Conservation (phyloP, 352 stramenopile species). For the Phytophthora crassamura region DNA sequence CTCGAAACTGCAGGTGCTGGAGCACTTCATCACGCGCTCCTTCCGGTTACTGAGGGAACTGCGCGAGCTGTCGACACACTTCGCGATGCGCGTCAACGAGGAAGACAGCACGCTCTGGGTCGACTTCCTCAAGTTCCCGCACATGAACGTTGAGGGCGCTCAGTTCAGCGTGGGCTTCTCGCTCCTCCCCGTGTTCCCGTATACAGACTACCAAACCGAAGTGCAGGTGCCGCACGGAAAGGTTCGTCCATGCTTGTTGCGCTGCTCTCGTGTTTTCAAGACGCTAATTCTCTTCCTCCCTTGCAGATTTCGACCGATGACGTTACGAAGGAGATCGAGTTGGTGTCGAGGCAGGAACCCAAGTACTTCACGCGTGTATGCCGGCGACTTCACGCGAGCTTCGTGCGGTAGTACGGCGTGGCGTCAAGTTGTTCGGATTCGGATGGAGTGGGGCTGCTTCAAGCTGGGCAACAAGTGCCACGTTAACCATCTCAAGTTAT, state of each 20-base stretch:
- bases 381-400: constrained; percentile 50
- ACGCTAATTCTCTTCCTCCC: background rate
- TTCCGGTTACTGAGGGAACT: constrained; percentile 68
- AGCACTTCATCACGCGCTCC: constrained; percentile 56
- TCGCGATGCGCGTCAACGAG: constrained; percentile 52
- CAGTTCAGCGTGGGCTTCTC: constrained; percentile 68
- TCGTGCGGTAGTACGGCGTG: constrained; percentile 41
- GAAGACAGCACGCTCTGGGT: constrained; percentile 59
- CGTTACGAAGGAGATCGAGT: constrained; percentile 53
- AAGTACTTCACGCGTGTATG: constrained; percentile 71
- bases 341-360: constrained; percentile 44
- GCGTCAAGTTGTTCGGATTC: constrained; percentile 10
- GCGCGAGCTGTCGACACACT: constrained; percentile 61
- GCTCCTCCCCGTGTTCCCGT: constrained; percentile 59
- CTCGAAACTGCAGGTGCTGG: constrained; percentile 54
- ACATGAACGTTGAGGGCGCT: constrained; percentile 20
- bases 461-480: background rate
- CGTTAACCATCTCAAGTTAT: constrained; percentile 33
- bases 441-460: background rate
- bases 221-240: constrained; percentile 56
- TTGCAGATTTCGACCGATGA: constrained; percentile 59
- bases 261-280: background rate
- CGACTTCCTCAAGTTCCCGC: constrained; percentile 70
- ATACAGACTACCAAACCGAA: constrained; percentile 50
- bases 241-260: constrained; percentile 19